Percentiles rank a stretch among this genome's conserved stretches.
phyloP scores from a whole-genome alignment of 1,284 basidiomycete genomes.

The Cutaneotrichosporon cavernicola region DNA sequence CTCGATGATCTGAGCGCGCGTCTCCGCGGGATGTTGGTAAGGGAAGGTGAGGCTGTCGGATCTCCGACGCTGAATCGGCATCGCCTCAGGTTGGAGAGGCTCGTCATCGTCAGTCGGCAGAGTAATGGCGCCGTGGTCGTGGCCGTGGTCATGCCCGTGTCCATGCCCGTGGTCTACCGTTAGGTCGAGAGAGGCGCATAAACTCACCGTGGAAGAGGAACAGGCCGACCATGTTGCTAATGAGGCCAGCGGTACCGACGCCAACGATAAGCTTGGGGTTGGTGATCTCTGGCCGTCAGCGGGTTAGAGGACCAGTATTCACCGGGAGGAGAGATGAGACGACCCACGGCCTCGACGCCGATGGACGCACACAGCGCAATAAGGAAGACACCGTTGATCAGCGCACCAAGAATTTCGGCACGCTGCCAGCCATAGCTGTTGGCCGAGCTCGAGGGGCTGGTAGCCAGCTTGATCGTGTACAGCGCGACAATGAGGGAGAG shows the following conservation, averaged over 20 bases:
- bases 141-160: constrained; percentile 65
- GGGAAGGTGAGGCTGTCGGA: constrained; percentile 41
- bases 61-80: constrained; percentile 32
- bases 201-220: constrained; percentile 88
- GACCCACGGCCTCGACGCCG: constrained; percentile 84
- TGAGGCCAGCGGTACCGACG: constrained; percentile 84
- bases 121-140: constrained; percentile 51
- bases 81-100: constrained; percentile 20
- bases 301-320: constrained; percentile 28
- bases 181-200: background rate
- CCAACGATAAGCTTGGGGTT: constrained; percentile 84
- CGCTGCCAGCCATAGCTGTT: constrained; percentile 75
- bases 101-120: constrained; percentile 32
- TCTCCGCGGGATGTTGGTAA: constrained; percentile 74
- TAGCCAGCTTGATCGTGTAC: constrained; percentile 85
- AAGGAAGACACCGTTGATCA: constrained; percentile 95
- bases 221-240: constrained; percentile 88
- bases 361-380: constrained; percentile 95
- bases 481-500: constrained; percentile 92
- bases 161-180: constrained; percentile 67
- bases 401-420: constrained; percentile 94
- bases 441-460: constrained; percentile 40
- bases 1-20: constrained; percentile 81
- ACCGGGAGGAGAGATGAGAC: constrained; percentile 84
- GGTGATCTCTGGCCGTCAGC: constrained; percentile 66